Evolutionary conservation across 495 filamentous ascomycete species (phyloP), one percentile per base, ranked within the genome.

Genomic region (Geoglossum glabrum): DNA sequence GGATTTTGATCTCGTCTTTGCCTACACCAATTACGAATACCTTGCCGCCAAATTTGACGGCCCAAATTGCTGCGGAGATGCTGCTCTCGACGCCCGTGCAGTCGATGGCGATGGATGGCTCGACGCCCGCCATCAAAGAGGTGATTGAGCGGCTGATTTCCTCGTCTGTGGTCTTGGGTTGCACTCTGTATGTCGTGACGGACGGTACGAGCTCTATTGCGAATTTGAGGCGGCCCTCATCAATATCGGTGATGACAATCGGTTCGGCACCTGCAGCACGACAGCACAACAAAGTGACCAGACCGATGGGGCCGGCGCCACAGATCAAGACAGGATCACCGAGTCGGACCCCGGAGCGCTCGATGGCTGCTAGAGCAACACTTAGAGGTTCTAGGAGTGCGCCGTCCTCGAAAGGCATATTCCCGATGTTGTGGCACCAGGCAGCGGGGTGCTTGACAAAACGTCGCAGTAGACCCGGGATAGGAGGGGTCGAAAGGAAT

Each of bases 21-120:
- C 80, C 79, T 1, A 83, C 79, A 0, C 81, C 81, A 61, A 83
- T 78, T 0, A 82, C 79, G 69, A 82, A 77, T 26, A 83, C 69
- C 0, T 71, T 72, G 1, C 81, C 80, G 19, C 79, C 79, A n/a
- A 60, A 60, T 27, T 56, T 76, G 68, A 28, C 77, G 70, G n/a
- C 69, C 76, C n/a, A 72, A 70, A 63, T 73, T 1, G 79, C 79
- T 1, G 76, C 80, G 56, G 70, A 69, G 13, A 84, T 69, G 61
- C 76, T 79, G 61, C 70, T 78, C 60, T 83, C 77, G 0, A 81
- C 76, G 0, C 81, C 79, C 0, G 80, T 84, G 61, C 81, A 84
- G 63, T 83, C 80, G 0, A 82, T 68, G 2, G 82, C 75, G 0
- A 73, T 77, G 10, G 73, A 71, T 7, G 79, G 79, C 10, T 77